Conservation (phyloP, 2,329 filamentous ascomycete species). For the Sporothrix pallida region DNA sequence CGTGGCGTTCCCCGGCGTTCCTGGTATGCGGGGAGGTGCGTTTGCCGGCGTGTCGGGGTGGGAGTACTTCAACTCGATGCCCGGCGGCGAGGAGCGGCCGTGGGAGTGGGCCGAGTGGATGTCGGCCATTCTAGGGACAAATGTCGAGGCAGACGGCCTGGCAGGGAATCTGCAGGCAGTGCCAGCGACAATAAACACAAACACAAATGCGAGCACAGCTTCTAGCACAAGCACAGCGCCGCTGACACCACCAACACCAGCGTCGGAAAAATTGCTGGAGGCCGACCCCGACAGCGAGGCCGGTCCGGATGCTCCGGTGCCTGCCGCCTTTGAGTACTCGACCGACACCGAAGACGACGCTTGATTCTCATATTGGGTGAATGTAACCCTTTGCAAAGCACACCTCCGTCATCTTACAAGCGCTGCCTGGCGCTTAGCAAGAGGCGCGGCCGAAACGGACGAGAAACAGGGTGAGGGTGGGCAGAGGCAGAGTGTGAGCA, state of each 20-base stretch:
- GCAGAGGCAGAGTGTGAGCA: neutral
- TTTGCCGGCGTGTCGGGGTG: slow-evolving; percentile 86
- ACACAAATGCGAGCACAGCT: neutral
- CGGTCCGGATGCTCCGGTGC: slow-evolving; percentile 40
- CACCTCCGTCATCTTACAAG: neutral
- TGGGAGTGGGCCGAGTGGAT: slow-evolving; percentile 78
- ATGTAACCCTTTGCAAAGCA: too few species aligned
- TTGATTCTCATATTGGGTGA: neutral
- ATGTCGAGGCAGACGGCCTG: slow-evolving; percentile 28
- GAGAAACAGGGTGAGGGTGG: neutral
- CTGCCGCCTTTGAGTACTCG: slow-evolving; percentile 44
- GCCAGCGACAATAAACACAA: neutral
- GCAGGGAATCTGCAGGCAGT: slow-evolving; percentile 1
- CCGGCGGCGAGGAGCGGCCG: slow-evolving; percentile 62
- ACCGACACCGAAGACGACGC: slow-evolving; percentile 40
- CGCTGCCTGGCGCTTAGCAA: neutral
- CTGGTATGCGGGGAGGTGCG: neutral
- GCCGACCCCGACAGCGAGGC: slow-evolving; percentile 41
- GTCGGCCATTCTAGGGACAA: slow-evolving; percentile 49
- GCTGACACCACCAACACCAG: neutral
- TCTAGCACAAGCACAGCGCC: neutral
- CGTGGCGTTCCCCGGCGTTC: slow-evolving; percentile 8
- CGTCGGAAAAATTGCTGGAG: slow-evolving; percentile 27
- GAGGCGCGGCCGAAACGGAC: neutral
- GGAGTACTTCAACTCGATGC: slow-evolving; percentile 80